phyloP scores from a whole-genome alignment of 192 early-diverging fungal genomes.

The Coemansia asiatica region DNA sequence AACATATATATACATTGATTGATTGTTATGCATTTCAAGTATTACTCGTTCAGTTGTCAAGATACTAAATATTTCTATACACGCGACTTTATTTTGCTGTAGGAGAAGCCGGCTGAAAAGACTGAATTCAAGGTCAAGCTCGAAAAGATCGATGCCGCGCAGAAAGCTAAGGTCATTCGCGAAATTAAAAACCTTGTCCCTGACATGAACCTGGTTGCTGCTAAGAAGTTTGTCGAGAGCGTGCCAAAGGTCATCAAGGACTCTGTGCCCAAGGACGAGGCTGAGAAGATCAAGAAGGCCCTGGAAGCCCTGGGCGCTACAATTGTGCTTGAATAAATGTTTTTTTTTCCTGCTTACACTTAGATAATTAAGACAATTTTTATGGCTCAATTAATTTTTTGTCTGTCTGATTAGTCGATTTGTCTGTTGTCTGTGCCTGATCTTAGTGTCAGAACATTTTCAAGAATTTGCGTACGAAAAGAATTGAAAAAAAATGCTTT shows the following conservation, averaged over 20 bases:
- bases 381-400: no score
- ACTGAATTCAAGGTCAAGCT: constrained; percentile 94
- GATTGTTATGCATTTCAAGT: no score
- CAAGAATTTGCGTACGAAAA: no score
- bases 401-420: no score
- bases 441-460: no score
- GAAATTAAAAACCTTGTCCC: constrained; percentile 95
- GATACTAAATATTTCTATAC: no score
- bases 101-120: constrained; percentile 90
- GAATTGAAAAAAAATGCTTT: no score
- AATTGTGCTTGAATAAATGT: constrained; percentile 83
- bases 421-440: no score
- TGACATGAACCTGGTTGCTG: constrained; percentile 94
- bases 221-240: constrained; percentile 99
- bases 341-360: background rate
- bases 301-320: constrained; percentile 92
- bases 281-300: constrained; percentile 95
- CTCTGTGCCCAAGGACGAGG: constrained; percentile 85
- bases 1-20: background rate
- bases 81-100: constrained; percentile 15
- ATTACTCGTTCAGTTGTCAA: no score
- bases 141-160: constrained; percentile 88
- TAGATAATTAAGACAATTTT: background rate
- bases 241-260: constrained; percentile 97
- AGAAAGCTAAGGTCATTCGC: constrained; percentile 97